A percentile compares a stretch with the other conserved stretches of the same genome.
Evolutionary conservation across 208 protist genomes (phyloP).

Genomic region (Trypanosoma brucei): DNA sequence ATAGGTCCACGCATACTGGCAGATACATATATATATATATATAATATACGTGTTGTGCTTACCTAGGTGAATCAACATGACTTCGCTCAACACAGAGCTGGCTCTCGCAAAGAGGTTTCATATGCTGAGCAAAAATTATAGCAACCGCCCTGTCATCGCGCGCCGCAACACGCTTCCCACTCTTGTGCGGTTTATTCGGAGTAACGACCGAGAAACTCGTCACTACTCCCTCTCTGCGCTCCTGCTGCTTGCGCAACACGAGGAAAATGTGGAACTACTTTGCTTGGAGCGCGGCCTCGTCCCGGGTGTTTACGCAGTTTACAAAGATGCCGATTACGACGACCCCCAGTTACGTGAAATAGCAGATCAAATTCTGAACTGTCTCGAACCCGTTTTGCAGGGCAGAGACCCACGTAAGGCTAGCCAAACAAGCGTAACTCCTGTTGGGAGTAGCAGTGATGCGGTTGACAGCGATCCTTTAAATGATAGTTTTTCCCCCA

Average conservation of each 20-base stretch:
- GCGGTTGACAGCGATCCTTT: conserved; percentile 2
- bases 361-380: conserved; percentile 41
- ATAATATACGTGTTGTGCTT: too few species aligned
- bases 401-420: conserved; percentile 42
- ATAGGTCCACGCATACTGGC: too few species aligned
- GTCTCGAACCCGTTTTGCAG: conserved; percentile 38
- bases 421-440: not conserved
- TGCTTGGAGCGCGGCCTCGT: conserved; percentile 42
- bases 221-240: conserved; percentile 65
- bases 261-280: conserved; percentile 79
- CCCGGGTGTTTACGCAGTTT: conserved; percentile 51
- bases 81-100: conserved; percentile 68
- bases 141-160: conserved; percentile 70
- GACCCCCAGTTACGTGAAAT: conserved; percentile 71
- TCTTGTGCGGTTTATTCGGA: conserved; percentile 72
- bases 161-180: conserved; percentile 80
- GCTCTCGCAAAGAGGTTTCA: conserved; percentile 79
- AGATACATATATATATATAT: too few species aligned
- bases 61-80: conserved; percentile 18
- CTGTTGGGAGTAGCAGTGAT: conserved; percentile 8
- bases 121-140: conserved; percentile 65
- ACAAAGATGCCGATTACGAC: conserved; percentile 71
- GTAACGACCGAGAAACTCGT: conserved; percentile 75
- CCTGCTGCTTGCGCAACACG: conserved; percentile 75
- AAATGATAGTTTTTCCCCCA: conserved; percentile 10